Percentiles rank a stretch among this genome's conserved stretches.
These are phyloP conservation scores for Trametes cinnabarina DNA, from an alignment of 768 basidiomycete genomes.

Conservation along the genomic window DNA sequence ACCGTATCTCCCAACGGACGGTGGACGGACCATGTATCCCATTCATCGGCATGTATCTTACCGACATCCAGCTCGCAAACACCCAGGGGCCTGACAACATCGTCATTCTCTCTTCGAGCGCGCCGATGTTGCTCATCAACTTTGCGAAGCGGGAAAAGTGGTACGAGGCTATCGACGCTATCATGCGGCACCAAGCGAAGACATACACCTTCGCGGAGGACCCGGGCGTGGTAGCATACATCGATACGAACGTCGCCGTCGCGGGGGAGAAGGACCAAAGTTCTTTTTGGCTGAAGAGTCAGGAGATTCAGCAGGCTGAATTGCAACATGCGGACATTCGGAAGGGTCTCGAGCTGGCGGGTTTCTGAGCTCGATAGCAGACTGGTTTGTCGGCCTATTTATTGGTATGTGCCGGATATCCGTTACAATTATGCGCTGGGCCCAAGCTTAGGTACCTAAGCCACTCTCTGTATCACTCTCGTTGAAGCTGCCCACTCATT, in stretches of 20 bases:
- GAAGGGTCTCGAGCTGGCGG: constrained; percentile 65
- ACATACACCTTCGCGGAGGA: constrained; percentile 49
- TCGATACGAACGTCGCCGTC: constrained; percentile 43
- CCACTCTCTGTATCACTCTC: neutral
- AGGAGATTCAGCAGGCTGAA: constrained; percentile 59
- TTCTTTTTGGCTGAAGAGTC: constrained; percentile 58
- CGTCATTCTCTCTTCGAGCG: constrained; percentile 15
- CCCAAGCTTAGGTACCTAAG: constrained; percentile 2
- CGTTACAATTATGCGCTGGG: neutral
- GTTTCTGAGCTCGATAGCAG: constrained; percentile 43
- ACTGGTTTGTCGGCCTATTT: neutral
- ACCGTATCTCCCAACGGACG: constrained; percentile 46
- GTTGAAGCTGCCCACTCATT: constrained; percentile 2
- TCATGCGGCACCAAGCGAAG: constrained; percentile 57
- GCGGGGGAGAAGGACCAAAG: constrained; percentile 43
- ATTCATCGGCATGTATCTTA: constrained; percentile 61
- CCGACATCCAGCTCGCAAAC: constrained; percentile 55
- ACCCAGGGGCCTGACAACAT: constrained; percentile 47
- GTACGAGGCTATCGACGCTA: constrained; percentile 50
- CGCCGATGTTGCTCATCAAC: constrained; percentile 38
- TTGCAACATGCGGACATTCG: constrained; percentile 61
- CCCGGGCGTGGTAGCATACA: constrained; percentile 45
- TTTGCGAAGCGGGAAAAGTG: constrained; percentile 57
- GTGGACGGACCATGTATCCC: constrained; percentile 60
- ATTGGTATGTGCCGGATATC: constrained; percentile 7